Base-by-base conservation (phyloP, 257 asterid genomes). In the Jacaranda mimosifolia region DNA sequence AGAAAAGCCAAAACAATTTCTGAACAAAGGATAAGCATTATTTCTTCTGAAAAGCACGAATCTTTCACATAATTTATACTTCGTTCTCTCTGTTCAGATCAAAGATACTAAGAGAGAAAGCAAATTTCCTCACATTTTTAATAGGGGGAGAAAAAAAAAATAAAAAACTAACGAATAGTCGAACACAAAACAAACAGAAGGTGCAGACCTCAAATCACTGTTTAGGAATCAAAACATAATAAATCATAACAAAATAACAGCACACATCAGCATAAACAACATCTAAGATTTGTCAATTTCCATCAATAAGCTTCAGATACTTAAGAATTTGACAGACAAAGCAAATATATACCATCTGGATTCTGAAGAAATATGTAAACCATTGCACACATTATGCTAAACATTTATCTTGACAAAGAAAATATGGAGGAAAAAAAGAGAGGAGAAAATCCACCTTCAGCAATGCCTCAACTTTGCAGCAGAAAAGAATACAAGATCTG, bases 401-500 rank as follows among this genome's bases (percentile, higher is more conserved):
- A 18, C 7, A 1, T n/a, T 36, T 9, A 36, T 59, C 48, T 42
- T 1, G 57, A 55, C 4, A 36, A 38, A 62, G 42, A 74, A n/a
- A 79, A 63, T 5, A 77, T 1, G 32, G 2, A 43, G 21, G n/a
- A n/a, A 52, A 53, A 75, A 52, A 6, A 9, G 1, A 48, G 2
- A 26, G 1, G 32, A 46, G 71, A 48, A 72, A 35, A 14, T n/a
- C 26, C 14, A 77, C 86, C 84, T 42, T 3, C 14, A 39, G 69
- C 76, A 43, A 72, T 40, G 77, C 35, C 26, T 45, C 32, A n/a
- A 64, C 51, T 55, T 67, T 17, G 70, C 63, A 35, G 60, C 59
- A 59, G 63, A 74, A 48, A 53, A 51, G 73, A 40, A 63, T 42
- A 45, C 68, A 43, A 78, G 83, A 84, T 66, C 79, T 11, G 76